Percentiles rank a stretch among this genome's conserved stretches.
phyloP scores from a whole-genome alignment of 176 grass and related monocot species.

The Oryza meridionalis region DNA sequence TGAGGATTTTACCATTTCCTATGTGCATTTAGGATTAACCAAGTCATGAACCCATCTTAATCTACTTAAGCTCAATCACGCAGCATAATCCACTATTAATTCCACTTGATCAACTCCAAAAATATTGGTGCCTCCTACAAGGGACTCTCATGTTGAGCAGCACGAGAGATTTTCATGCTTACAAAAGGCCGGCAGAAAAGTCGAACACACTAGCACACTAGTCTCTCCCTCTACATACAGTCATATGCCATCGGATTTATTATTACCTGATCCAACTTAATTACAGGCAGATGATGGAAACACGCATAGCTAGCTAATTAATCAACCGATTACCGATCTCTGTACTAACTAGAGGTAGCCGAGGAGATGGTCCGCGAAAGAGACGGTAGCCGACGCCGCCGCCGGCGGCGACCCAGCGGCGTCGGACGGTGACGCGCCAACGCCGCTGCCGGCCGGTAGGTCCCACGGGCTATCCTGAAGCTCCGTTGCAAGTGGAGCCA shows the following conservation, averaged over 20 bases:
- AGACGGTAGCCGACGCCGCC: neutral
- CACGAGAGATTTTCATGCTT: neutral
- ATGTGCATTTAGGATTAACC: no score
- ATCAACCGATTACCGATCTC: neutral
- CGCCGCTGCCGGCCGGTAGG: neutral
- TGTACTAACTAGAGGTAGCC: constrained; percentile 35
- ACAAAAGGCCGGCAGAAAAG: neutral
- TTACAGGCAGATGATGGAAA: neutral
- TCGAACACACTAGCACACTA: neutral
- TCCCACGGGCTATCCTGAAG: constrained; percentile 3
- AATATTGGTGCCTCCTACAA: neutral
- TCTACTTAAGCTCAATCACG: no score
- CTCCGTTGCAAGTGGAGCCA: neutral
- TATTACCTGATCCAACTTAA: neutral
- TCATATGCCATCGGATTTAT: neutral
- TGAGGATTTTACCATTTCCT: no score
- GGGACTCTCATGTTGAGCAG: neutral
- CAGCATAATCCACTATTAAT: no score
- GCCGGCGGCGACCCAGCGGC: constrained; percentile 30
- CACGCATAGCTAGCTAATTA: neutral
- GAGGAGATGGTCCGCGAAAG: constrained; percentile 49
- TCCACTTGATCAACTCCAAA: neutral
- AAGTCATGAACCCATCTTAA: no score
- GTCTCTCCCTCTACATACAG: no score
- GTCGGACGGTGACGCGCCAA: neutral